These are phyloP conservation scores for Aegilops bicornis DNA, from an alignment of 176 grass and related monocot species.

Conservation along the genomic window DNA sequence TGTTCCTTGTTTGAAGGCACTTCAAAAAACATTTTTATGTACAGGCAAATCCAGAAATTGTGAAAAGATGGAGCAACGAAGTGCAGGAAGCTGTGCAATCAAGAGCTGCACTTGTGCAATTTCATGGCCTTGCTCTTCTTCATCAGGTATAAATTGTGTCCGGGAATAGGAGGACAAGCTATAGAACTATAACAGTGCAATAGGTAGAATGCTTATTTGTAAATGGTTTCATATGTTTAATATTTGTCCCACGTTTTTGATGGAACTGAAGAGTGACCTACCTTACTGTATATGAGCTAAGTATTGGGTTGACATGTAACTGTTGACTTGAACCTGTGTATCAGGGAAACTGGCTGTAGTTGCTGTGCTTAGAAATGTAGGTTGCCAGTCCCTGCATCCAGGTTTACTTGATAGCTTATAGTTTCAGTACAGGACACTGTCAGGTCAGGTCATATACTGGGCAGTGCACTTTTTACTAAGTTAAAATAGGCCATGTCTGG, in stretches of 20 bases:
- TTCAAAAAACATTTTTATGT: neutral
- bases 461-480: neutral
- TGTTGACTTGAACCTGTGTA: neutral
- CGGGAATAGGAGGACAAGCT: neutral
- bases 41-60: slow-evolving; percentile 88
- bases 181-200: neutral
- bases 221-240: neutral
- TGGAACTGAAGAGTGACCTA: neutral
- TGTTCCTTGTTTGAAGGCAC: neutral
- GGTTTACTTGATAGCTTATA: slow-evolving; percentile 1
- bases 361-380: neutral
- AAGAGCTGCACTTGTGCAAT: slow-evolving; percentile 93
- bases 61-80: slow-evolving; percentile 99
- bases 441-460: neutral
- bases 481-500: slow-evolving; percentile 13
- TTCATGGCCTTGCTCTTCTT: slow-evolving; percentile 93
- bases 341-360: neutral
- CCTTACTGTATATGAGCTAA: neutral
- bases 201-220: neutral
- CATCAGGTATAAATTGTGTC: slow-evolving; percentile 65
- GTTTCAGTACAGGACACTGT: neutral
- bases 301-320: neutral
- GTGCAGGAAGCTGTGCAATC: slow-evolving; percentile 98
- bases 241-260: neutral
- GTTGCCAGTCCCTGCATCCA: neutral